These are phyloP conservation scores for Beauveria brongniartii DNA, from an alignment of 2,329 filamentous ascomycete species.

Conservation along the genomic window DNA sequence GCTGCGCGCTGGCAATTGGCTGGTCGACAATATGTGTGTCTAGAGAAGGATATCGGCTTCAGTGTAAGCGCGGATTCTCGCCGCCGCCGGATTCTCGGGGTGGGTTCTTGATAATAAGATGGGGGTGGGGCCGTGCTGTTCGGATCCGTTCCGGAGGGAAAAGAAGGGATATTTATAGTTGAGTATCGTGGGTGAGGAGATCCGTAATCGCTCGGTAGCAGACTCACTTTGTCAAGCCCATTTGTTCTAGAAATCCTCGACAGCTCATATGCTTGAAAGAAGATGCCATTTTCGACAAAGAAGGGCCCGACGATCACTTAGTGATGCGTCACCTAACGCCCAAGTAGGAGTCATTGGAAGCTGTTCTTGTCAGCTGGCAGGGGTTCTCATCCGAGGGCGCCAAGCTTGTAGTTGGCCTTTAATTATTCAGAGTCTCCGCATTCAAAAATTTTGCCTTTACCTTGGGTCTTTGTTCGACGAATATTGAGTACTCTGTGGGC, in stretches of 20 bases:
- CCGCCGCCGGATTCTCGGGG: neutral
- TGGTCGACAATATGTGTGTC: too few relatives aligned
- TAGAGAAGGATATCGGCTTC: neutral
- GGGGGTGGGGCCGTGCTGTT: neutral
- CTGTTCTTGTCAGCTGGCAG: neutral
- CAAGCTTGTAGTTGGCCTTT: neutral
- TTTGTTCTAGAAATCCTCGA: too few relatives aligned
- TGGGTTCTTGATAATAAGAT: neutral
- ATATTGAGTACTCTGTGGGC: too few relatives aligned
- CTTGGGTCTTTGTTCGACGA: too few relatives aligned
- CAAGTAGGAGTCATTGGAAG: neutral
- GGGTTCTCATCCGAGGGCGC: neutral
- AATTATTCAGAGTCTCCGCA: too few relatives aligned
- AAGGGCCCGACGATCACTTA: neutral
- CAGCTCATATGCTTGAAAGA: neutral
- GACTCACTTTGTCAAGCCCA: too few relatives aligned
- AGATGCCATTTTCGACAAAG: neutral
- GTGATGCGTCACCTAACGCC: neutral
- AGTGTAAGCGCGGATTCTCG: conserved; percentile 4
- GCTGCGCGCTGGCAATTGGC: too few relatives aligned
- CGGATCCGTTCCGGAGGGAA: neutral
- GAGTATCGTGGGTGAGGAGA: too few relatives aligned
- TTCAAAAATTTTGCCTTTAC: too few relatives aligned
- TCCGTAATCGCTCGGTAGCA: too few relatives aligned
- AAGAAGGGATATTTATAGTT: neutral